Conservation (phyloP, 495 filamentous ascomycete genomes). For the Geoglossum glabrum region DNA sequence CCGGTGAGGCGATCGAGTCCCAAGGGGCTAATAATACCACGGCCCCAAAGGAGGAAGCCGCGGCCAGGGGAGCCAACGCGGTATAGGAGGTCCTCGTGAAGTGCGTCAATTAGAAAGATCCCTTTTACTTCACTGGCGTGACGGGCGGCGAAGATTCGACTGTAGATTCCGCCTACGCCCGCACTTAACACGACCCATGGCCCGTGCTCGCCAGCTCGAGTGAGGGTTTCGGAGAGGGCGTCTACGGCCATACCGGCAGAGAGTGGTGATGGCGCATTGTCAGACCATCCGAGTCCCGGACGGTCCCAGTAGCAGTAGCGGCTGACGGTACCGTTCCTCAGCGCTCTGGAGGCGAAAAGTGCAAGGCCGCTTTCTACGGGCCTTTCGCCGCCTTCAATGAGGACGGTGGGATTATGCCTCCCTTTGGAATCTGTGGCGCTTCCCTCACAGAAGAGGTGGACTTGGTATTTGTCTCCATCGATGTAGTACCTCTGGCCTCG, state of each 20-base stretch:
- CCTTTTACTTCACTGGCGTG: constrained; percentile 52
- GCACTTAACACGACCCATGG: constrained; percentile 61
- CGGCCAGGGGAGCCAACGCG: constrained; percentile 41
- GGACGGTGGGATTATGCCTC: constrained; percentile 42
- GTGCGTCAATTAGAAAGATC: constrained; percentile 65
- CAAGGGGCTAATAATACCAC: constrained; percentile 65
- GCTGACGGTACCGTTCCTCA: constrained; percentile 50
- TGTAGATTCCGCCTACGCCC: constrained; percentile 68
- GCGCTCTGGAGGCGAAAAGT: constrained; percentile 44
- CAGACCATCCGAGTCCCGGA: constrained; percentile 74
- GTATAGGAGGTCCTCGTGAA: constrained; percentile 68
- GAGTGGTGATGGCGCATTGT: constrained; percentile 83
- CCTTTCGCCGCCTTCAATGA: constrained; percentile 63
- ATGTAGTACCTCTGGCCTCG: constrained; percentile 60
- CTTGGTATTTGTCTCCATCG: constrained; percentile 57
- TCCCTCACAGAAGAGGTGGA: constrained; percentile 72
- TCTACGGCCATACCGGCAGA: constrained; percentile 80
- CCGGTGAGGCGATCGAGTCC: constrained; percentile 62
- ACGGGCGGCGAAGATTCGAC: constrained; percentile 69
- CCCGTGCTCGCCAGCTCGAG: constrained; percentile 57
- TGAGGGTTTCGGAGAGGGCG: constrained; percentile 64
- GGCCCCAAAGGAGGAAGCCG: constrained; percentile 71
- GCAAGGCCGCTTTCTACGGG: constrained; percentile 60
- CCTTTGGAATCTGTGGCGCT: constrained; percentile 29
- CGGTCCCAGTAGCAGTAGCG: constrained; percentile 95